Evolutionary conservation across 768 basidiomycete species (phyloP), one percentile per base, ranked within the genome.

Genomic region (Russula virescens): DNA sequence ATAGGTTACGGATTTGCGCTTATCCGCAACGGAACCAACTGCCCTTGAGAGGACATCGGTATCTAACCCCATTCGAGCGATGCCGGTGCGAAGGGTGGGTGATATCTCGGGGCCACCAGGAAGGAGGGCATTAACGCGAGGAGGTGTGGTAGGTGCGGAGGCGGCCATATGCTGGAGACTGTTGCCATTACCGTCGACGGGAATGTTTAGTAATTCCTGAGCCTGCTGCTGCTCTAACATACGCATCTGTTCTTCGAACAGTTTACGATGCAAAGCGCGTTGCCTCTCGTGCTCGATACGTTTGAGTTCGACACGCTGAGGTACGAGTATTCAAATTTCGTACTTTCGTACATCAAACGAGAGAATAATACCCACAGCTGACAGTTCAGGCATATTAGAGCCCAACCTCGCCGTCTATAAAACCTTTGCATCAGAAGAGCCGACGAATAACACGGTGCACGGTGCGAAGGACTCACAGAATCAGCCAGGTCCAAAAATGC

Each of bases 191-290:
- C 81, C 66, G 64, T 89, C 87, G 71, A 82, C 83, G 40, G 89
- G 88, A 68, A 92, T 81, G 67, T 74, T 82, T 70, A 94, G 84
- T 43, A 94, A 81, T 72, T 94, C 91, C 67, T 89, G 87, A 14
- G 85, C 86, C 75, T 98, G 95, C 73, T 93, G 87, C 66, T 89
- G 87, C 76, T 98, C 94, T 66, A 98, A 82, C 58, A 81, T 86
- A 59, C 89, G 88, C 95, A 97, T 97, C 76, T 97, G 94, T 69
- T 96, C 92, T 75, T 98, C 95, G 74, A 98, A 98, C 70, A 91
- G 76, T 75, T 86, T 89, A 72, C 94, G 87, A 73, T 96, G 94
- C 47, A 91, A 73, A 43, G 77, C 77, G 65, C 94, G 91, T 75
- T 94, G 91, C 55, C 91, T 86, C 75, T 97, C 94, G 71, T 98